These are phyloP conservation scores for Pichia sp. DNA, from an alignment of 1,139 yeast genomes.

Conservation along the genomic window DNA sequence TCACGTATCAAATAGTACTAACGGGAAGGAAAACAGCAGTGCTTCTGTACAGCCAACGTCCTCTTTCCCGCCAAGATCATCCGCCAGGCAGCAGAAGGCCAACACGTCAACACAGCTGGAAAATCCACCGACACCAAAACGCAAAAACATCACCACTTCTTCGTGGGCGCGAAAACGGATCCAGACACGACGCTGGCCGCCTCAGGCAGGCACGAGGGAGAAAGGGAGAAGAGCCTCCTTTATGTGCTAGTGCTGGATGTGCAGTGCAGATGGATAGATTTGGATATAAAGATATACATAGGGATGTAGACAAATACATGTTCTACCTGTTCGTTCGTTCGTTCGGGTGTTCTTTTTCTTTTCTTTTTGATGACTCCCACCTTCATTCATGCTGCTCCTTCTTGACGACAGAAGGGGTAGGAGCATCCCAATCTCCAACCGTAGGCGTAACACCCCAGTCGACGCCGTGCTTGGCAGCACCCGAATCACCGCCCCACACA, in stretches of 20 bases:
- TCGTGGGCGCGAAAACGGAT: not conserved
- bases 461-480: slow-evolving; percentile 1
- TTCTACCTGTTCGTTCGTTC: not conserved
- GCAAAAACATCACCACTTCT: not conserved
- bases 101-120: slow-evolving; percentile 2
- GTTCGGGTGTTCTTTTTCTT: not conserved
- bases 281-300: too few relatives aligned
- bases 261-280: not conserved
- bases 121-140: not conserved
- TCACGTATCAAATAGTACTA: not conserved
- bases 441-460: slow-evolving; percentile 38
- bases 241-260: not conserved
- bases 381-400: slow-evolving; percentile 25
- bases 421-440: slow-evolving; percentile 39
- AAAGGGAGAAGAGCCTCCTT: not conserved
- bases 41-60: not conserved
- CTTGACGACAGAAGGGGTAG: slow-evolving; percentile 27
- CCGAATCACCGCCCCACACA: slow-evolving; percentile 38
- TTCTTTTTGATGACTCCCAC: not conserved
- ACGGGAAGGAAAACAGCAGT: not conserved
- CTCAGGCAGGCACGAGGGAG: not conserved
- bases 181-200: not conserved
- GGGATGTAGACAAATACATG: not conserved
- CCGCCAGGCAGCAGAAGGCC: not conserved
- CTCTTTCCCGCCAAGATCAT: not conserved